Base-by-base conservation (phyloP, 345 rosid species). In the Eucalyptus melliodora region DNA sequence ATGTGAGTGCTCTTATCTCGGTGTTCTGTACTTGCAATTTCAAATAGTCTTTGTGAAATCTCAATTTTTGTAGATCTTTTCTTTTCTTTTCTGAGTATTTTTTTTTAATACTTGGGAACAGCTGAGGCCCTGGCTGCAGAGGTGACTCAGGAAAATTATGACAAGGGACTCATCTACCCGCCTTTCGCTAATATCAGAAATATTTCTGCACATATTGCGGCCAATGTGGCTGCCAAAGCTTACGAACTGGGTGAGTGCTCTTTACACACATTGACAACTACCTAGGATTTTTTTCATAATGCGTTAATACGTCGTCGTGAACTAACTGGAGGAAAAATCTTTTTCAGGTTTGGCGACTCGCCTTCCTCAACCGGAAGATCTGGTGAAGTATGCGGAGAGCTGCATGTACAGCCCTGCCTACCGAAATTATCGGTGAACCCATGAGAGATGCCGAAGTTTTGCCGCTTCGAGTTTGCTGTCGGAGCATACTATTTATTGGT, bases 151-250 rank as follows among this genome's bases (percentile, higher is more conserved):
- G 99, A 97, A 87, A 92, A 97, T 94, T 95, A 93, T 50, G 96
- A 96, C 90, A 95, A 95, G 89, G 98, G 99, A 86, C 97, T 95
- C 81, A 91, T 97, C 86, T 97, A 91, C 92, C 99, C 99, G 16
- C 99, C 99, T 60, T 96, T 97, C 88, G 92, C 90, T 85, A 92
- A 95, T 92, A 97, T 97, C 92, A 95, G 99, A 93, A 96, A 94
- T 95, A 97, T 97, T 87, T 97, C 99, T 10, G 99, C 99, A 50
- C 92, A 93, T 31, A 97, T 97, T 87, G 99, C 99, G 17, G 99
- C 99, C 30, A 90, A 87, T 24, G 99, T 97, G 87, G 98, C 99
- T 51, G 94, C 97, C 60, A 97, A 97, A 90, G 97, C 99, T 60
- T 97, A 97, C 55, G 99, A 97, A 92, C 99, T 97, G 7, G 99